phyloP scores from a whole-genome alignment of 345 rosid species.

The Bruguiera sexangula region DNA sequence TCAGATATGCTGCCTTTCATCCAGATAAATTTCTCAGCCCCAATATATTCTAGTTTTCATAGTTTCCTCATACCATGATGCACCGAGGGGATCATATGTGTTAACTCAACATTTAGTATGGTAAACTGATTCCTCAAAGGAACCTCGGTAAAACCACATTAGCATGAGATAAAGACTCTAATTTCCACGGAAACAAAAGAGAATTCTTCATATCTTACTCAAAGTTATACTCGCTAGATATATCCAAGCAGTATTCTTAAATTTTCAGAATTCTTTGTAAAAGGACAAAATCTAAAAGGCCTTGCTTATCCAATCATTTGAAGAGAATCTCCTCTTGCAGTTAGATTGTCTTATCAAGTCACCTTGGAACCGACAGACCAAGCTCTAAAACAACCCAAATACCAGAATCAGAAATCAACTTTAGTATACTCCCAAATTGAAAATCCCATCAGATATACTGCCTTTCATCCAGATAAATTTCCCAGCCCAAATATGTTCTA shows the following conservation, averaged over 20 bases:
- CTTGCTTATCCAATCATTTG: constrained; percentile 29
- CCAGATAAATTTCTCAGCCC: no score
- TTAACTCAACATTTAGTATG: no score
- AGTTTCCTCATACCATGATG: no score
- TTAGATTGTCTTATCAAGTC: constrained; percentile 34
- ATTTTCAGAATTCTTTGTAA: constrained; percentile 13
- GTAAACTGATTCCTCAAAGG: no score
- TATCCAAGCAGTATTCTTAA: constrained; percentile 23
- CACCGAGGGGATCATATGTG: no score
- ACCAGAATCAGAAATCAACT: constrained; percentile 23
- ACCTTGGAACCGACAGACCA: constrained; percentile 90
- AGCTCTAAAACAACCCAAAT: constrained; percentile 48
- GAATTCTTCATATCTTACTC: no score
- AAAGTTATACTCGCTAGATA: not conserved
- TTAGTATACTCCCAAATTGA: no score
- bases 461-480: no score
- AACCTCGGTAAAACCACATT: not conserved
- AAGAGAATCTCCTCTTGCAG: constrained; percentile 22
- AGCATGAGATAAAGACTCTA: not conserved
- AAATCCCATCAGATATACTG: no score
- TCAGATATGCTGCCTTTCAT: no score
- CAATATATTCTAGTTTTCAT: no score
- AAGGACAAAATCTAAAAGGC: constrained; percentile 10
- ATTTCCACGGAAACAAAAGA: not conserved
- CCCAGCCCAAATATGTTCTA: no score